phyloP scores from a whole-genome alignment of 1,284 basidiomycete species.

The Amylostereum areolatum region DNA sequence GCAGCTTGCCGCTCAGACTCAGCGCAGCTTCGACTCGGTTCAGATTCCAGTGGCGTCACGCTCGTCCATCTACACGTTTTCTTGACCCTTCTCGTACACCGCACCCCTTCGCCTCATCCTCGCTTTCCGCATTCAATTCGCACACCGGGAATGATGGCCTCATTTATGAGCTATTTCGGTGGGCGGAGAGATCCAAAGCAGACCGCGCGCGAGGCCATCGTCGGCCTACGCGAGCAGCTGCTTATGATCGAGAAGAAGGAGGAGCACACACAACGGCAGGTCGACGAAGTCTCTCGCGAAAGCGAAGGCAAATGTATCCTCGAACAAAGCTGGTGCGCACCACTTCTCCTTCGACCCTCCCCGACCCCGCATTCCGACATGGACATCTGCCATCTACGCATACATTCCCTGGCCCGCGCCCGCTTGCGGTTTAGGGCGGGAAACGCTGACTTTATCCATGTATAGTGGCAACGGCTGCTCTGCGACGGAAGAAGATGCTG shows the following conservation, averaged over 20 bases:
- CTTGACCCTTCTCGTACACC: no score
- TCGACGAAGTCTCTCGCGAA: constrained; percentile 92
- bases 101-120: no score
- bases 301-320: constrained; percentile 89
- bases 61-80: no score
- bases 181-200: constrained; percentile 75
- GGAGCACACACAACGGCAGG: constrained; percentile 94
- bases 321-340: constrained; percentile 88
- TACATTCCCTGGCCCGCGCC: not conserved
- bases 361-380: no score
- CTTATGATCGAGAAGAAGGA: constrained; percentile 99
- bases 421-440: not conserved
- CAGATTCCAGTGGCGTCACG: no score
- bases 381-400: no score
- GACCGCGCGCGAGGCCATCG: constrained; percentile 82
- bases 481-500: constrained; percentile 91
- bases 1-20: no score
- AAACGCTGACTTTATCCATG: not conserved
- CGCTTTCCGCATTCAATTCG: no score
- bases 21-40: no score
- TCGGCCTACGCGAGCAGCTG: constrained; percentile 80
- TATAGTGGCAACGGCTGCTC: constrained; percentile 81
- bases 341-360: not conserved
- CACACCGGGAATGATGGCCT: constrained; percentile 91
- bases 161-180: constrained; percentile 83